phyloP scores from a whole-genome alignment of 2,329 filamentous ascomycete genomes.

The Paracoccidioides lutzii region DNA sequence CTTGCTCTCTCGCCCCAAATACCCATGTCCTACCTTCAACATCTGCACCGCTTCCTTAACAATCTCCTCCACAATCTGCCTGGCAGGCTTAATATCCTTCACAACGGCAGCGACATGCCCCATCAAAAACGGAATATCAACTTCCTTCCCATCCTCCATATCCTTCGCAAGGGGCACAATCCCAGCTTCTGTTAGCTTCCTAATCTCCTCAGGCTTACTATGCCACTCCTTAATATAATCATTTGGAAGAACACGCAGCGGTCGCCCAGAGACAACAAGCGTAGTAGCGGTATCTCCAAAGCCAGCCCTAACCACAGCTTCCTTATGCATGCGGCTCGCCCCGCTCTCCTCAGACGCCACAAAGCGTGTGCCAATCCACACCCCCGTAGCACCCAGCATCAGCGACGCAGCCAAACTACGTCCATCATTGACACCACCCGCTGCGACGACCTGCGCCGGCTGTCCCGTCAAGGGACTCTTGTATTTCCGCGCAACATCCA shows the following conservation, averaged over 20 bases:
- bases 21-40: constrained; percentile 49
- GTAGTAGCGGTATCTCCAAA: constrained; percentile 74
- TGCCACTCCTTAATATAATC: constrained; percentile 79
- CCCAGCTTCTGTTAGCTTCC: constrained; percentile 59
- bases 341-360: constrained; percentile 72
- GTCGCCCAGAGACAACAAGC: constrained; percentile 68
- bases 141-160: constrained; percentile 65
- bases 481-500: constrained; percentile 66
- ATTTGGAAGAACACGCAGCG: constrained; percentile 67
- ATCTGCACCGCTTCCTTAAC: constrained; percentile 59
- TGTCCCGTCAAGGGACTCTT: constrained; percentile 56
- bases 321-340: constrained; percentile 70
- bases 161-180: constrained; percentile 73
- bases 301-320: constrained; percentile 63
- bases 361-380: constrained; percentile 92
- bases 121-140: constrained; percentile 85
- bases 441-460: constrained; percentile 70
- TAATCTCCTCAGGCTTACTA: constrained; percentile 58
- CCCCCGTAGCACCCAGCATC: constrained; percentile 77
- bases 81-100: constrained; percentile 63
- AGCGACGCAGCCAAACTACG: constrained; percentile 65
- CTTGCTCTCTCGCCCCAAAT: constrained; percentile 40
- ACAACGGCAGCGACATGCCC: constrained; percentile 81
- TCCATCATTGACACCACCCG: constrained; percentile 76
- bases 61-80: constrained; percentile 82